Evolutionary conservation across 164 flowering plant species (phyloP).

Genomic region (Umbilicus rupestris): DNA sequence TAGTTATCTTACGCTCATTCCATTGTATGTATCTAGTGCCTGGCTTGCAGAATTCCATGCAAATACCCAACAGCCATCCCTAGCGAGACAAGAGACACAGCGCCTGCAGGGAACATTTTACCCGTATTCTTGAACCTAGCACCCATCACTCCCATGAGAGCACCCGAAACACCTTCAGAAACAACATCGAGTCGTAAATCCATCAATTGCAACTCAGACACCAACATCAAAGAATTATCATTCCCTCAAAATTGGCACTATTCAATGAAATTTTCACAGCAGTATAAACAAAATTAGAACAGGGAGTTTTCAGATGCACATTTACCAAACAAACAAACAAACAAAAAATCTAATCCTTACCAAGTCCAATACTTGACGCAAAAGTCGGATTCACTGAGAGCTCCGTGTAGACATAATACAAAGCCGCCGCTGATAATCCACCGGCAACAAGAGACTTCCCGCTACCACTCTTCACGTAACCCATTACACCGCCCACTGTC

Average conservation of each 20-base stretch:
- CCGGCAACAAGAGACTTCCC: conserved; percentile 8
- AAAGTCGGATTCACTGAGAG: conserved; percentile 1
- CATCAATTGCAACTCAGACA: not conserved
- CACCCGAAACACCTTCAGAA: conserved; percentile 5
- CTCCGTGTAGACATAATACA: conserved; percentile 8
- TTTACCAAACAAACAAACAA: too few relatives aligned
- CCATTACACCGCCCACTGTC: conserved; percentile 10
- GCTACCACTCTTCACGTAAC: conserved; percentile 5
- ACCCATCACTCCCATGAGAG: conserved; percentile 7
- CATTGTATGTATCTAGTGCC: not conserved
- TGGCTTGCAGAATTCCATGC: not conserved
- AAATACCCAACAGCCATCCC: not conserved
- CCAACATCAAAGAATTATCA: not conserved
- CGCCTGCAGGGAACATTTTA: conserved; percentile 8
- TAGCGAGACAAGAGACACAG: not conserved
- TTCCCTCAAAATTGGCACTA: not conserved
- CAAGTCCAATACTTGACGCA: conserved; percentile 7
- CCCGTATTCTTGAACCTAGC: conserved; percentile 2
- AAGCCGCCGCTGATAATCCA: conserved; percentile 2
- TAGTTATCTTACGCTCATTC: not conserved
- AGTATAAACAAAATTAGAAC: not conserved
- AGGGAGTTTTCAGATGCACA: not conserved
- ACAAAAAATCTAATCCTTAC: not conserved
- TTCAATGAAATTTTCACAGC: not conserved
- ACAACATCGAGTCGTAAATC: not conserved